Percentiles rank a stretch among this genome's conserved stretches.
Evolutionary conservation across 2,329 filamentous ascomycete genomes (phyloP).

Genomic region (Pseudogymnoascus sp.): DNA sequence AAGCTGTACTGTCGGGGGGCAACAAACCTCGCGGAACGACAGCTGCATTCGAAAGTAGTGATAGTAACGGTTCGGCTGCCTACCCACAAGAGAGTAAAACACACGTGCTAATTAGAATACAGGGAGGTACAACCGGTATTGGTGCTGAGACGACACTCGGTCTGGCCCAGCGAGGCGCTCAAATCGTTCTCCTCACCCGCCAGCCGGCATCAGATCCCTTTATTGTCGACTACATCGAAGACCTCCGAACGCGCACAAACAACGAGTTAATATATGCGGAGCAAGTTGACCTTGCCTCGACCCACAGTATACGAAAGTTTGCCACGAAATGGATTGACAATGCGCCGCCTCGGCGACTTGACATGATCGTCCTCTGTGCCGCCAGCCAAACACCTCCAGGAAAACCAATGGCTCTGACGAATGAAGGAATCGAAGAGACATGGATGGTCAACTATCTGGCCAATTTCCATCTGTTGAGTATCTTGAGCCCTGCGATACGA

Average conservation of each 20-base stretch:
- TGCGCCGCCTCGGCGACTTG: conserved; percentile 76
- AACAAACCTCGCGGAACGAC: conserved; percentile 66
- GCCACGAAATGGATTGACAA: conserved; percentile 99
- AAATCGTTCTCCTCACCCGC: conserved; percentile 83
- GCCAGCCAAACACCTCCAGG: conserved; percentile 68
- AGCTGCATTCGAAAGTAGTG: conserved; percentile 89
- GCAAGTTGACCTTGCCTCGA: conserved; percentile 79
- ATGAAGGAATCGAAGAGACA: conserved; percentile 77
- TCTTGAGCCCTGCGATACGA: conserved; percentile 81
- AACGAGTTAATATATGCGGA: conserved; percentile 94
- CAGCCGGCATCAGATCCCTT: conserved; percentile 78
- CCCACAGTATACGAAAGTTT: conserved; percentile 88
- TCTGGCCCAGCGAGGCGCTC: conserved; percentile 76
- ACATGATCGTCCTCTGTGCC: conserved; percentile 86
- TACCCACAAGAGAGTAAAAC: neutral
- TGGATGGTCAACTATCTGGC: conserved; percentile 95
- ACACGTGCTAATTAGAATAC: conserved; percentile 20
- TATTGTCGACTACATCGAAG: conserved; percentile 85
- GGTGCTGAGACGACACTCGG: conserved; percentile 69
- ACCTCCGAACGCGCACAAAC: conserved; percentile 66
- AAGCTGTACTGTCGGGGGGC: conserved; percentile 78
- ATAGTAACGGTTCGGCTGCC: conserved; percentile 67
- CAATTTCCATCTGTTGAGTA: conserved; percentile 90
- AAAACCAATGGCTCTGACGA: conserved; percentile 52
- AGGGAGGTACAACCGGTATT: conserved; percentile 88